Base-by-base conservation (phyloP, 495 filamentous ascomycete species). In the Durotheca rogersii region DNA sequence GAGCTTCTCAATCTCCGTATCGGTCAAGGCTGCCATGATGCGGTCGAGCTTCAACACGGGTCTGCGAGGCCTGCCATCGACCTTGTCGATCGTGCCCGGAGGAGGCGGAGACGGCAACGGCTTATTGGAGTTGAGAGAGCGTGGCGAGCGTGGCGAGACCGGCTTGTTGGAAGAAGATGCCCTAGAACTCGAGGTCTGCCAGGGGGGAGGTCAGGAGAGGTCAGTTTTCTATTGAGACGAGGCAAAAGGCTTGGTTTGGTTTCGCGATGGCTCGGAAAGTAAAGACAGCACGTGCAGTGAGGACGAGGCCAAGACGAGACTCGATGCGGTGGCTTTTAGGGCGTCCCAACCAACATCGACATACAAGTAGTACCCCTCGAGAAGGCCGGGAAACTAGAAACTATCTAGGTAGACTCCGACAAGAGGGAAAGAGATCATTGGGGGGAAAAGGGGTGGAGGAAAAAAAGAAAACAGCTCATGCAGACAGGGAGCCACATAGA, bases 1-100 rank as follows among this genome's bases (percentile, higher is more conserved):
- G 27, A 90, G 72, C 38, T 80, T 78, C 62, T 85, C 83, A 47
- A 88, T 64, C 38, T 88, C 84, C 16, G 74, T 69, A 18, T 77
- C 76, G 20, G 73, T 79, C 35, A 88, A 68, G n/a, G 74, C 72
- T 34, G 75, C 63, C 67, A 80, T 79, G 60, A 79, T 80, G 64
- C 77, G 66, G 41, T 71, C 64, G 10, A 79, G 67, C 49, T 72
- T 76, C 29, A 79, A 47, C 27, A 74, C 64, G 5, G 71, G 71
- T 40, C 60, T 68, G 16, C 50, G 60, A 23, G 71, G 69, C 29
- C 62, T 64, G 44, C 61, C 70, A 51, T 66, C 54, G 33, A 60
- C 60, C 54, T 62, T 61, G 42, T 74, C 73, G 52, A 62, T 58
- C 30, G 72, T 73, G 50, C 67, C 72, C 19, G 72, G 69, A 32